These are phyloP conservation scores for Mallotus nudiflorus DNA, from an alignment of 345 rosid genomes.

Conservation along the genomic window DNA sequence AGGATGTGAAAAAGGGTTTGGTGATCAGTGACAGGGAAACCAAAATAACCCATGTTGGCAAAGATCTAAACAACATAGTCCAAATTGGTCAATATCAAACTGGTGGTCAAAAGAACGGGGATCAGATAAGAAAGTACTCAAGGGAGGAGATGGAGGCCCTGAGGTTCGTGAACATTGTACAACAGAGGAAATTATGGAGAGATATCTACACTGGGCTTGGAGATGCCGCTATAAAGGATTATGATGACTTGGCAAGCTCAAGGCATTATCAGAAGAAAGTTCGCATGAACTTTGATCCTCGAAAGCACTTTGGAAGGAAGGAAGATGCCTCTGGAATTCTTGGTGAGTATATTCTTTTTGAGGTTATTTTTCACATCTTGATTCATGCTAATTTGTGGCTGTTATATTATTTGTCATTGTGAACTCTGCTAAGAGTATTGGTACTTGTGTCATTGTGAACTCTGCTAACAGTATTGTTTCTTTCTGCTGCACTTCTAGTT, in stretches of 20 bases:
- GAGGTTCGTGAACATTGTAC: conserved; percentile 56
- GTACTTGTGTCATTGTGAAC: background rate
- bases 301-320: conserved; percentile 20
- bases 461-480: background rate
- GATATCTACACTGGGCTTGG: conserved; percentile 52
- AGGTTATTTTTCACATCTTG: background rate
- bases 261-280: conserved; percentile 47
- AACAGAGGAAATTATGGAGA: conserved; percentile 69
- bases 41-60: conserved; percentile 23
- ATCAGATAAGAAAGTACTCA: conserved; percentile 40
- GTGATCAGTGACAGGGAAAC: conserved; percentile 21
- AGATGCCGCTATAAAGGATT: conserved; percentile 48
- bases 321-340: conserved; percentile 34
- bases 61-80: conserved; percentile 11
- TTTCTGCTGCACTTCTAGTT: conserved; percentile 5
- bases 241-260: conserved; percentile 42
- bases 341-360: conserved; percentile 30
- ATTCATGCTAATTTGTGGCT: background rate
- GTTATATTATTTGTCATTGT: background rate
- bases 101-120: conserved; percentile 19
- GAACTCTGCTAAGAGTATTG: background rate
- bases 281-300: conserved; percentile 28
- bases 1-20: conserved; percentile 24
- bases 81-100: background rate
- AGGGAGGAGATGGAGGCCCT: conserved; percentile 67